Conservation (phyloP, 2,329 filamentous ascomycete genomes). For the Gremmenia infestans region DNA sequence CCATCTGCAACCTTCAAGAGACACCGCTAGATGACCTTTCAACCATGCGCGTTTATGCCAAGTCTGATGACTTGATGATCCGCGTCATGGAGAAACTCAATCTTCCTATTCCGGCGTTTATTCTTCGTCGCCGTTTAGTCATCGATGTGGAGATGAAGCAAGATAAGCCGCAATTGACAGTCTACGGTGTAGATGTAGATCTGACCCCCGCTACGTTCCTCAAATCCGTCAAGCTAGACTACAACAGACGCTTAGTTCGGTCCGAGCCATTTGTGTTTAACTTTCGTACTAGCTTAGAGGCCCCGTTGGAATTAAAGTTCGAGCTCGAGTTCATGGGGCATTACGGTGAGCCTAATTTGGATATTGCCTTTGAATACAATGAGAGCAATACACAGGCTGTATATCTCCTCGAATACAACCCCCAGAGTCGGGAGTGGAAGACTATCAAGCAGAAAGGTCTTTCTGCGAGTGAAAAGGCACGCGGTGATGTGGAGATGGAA, state of each 20-base stretch:
- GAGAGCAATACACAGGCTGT: constrained; percentile 3
- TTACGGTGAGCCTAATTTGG: constrained; percentile 40
- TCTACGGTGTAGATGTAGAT: constrained; percentile 38
- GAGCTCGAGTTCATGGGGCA: constrained; percentile 45
- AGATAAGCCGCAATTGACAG: constrained; percentile 27
- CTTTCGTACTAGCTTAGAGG: constrained; percentile 29
- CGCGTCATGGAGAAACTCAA: constrained; percentile 37
- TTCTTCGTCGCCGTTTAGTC: constrained; percentile 33
- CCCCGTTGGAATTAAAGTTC: constrained; percentile 30
- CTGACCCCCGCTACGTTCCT: constrained; percentile 39
- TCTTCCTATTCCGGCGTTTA: constrained; percentile 35
- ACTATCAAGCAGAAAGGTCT: neutral
- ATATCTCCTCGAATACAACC: constrained; percentile 23
- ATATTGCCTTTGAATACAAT: constrained; percentile 22
- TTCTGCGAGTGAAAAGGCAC: neutral
- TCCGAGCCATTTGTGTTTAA: constrained; percentile 37
- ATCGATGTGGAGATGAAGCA: constrained; percentile 25
- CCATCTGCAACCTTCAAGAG: constrained; percentile 43
- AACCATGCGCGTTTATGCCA: constrained; percentile 33
- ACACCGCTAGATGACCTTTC: constrained; percentile 37
- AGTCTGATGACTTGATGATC: constrained; percentile 37
- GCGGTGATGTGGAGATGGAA: neutral
- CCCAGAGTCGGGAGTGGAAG: constrained; percentile 16
- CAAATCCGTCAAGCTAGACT: constrained; percentile 35
- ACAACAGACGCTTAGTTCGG: constrained; percentile 33